Percentiles rank a stretch among this genome's conserved stretches.
phyloP scores from a whole-genome alignment of 2,329 filamentous ascomycete species.

The Colletotrichum falcatum region DNA sequence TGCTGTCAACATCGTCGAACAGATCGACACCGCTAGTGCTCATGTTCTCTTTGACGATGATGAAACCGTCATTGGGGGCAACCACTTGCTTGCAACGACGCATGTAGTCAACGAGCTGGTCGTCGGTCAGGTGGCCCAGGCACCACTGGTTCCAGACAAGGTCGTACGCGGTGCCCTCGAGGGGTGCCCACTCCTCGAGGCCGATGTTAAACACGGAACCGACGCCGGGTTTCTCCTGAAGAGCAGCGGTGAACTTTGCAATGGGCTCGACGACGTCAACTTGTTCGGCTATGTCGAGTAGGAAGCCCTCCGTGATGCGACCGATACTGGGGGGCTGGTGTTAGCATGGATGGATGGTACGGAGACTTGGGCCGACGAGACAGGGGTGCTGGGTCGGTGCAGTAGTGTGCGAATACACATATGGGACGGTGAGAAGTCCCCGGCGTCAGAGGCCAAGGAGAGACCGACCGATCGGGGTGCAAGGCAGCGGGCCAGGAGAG shows the following conservation, averaged over 20 bases:
- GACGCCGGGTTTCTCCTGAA: slow-evolving; percentile 69
- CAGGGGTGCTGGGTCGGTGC: slow-evolving; percentile 26
- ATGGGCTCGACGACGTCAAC: slow-evolving; percentile 92
- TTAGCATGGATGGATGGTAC: slow-evolving; percentile 29
- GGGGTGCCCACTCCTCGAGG: slow-evolving; percentile 76
- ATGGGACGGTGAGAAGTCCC: slow-evolving; percentile 32
- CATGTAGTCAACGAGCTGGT: slow-evolving; percentile 76
- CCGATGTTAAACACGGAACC: slow-evolving; percentile 77
- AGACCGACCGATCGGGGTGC: background rate
- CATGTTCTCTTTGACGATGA: slow-evolving; percentile 75
- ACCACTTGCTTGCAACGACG: slow-evolving; percentile 64
- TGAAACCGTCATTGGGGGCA: slow-evolving; percentile 47
- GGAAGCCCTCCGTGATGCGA: slow-evolving; percentile 80
- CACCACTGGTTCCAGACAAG: slow-evolving; percentile 95
- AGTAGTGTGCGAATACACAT: background rate
- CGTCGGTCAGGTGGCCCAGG: slow-evolving; percentile 82
- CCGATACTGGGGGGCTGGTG: slow-evolving; percentile 71
- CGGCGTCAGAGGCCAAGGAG: slow-evolving; percentile 20
- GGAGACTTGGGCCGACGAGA: slow-evolving; percentile 33
- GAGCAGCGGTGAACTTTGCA: slow-evolving; percentile 77
- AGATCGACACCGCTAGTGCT: slow-evolving; percentile 69
- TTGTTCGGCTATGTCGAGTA: slow-evolving; percentile 75
- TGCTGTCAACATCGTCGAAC: slow-evolving; percentile 52
- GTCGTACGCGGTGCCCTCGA: slow-evolving; percentile 70
- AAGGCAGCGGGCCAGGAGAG: slow-evolving; percentile 18